Evolutionary conservation across 441 rosid species (phyloP).

Genomic region (Metrosideros polymorpha): DNA sequence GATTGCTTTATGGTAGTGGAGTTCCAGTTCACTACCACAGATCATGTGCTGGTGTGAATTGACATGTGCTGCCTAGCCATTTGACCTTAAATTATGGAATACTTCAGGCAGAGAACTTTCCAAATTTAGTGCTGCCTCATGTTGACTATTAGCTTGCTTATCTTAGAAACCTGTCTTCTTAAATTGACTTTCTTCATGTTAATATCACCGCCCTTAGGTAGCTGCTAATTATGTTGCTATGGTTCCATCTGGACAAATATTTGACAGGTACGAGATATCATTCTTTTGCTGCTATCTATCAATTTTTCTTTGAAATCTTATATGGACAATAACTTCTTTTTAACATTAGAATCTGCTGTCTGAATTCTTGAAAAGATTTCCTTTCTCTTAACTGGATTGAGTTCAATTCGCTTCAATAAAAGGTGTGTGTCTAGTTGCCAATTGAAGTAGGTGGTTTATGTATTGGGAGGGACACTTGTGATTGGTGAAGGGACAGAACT

Average conservation of each 20-base stretch:
- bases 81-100: not conserved
- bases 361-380: not conserved
- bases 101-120: not conserved
- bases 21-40: not conserved
- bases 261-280: slow-evolving; percentile 51
- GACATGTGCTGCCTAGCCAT: not conserved
- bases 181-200: not conserved
- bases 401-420: not conserved
- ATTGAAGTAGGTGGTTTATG: not conserved
- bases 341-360: not conserved
- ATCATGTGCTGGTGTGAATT: not conserved
- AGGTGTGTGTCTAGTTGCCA: not conserved
- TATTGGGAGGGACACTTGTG: not conserved
- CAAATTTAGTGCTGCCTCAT: not conserved
- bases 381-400: not conserved
- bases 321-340: not conserved
- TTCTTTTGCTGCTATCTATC: not conserved
- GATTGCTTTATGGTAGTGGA: not conserved
- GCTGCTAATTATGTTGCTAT: slow-evolving; percentile 94
- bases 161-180: not conserved
- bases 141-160: not conserved
- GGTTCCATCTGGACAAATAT: slow-evolving; percentile 92
- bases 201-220: slow-evolving; percentile 31
- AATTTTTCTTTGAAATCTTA: not conserved
- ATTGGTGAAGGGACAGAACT: not conserved